Conservation (phyloP, 2,329 filamentous ascomycete species). For the Aspergillus sp. region DNA sequence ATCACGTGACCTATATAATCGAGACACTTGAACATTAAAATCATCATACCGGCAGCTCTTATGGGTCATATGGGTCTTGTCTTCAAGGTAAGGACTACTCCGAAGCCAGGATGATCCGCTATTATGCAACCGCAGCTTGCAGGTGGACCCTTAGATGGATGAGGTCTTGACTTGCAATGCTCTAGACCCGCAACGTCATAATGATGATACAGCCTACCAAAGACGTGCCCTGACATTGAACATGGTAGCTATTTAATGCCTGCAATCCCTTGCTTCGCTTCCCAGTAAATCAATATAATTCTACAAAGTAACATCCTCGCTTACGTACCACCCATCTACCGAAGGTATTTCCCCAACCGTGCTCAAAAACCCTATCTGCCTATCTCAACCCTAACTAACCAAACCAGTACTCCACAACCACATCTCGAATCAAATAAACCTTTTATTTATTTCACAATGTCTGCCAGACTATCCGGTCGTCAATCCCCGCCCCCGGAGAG, state of each 20-base stretch:
- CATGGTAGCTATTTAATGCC: background rate
- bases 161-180: background rate
- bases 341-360: background rate
- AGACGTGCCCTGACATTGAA: background rate
- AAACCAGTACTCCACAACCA: background rate
- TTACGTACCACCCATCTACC: background rate
- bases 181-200: slow-evolving; percentile 11
- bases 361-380: background rate
- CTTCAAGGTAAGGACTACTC: background rate
- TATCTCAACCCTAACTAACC: background rate
- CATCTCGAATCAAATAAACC: background rate
- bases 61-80: background rate
- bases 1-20: slow-evolving; percentile 10
- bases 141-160: background rate
- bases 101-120: background rate
- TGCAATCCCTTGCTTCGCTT: background rate
- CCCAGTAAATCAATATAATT: background rate
- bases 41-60: too few relatives aligned
- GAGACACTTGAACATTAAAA: background rate
- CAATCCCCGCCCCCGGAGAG: slow-evolving; percentile 74
- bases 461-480: slow-evolving; percentile 63
- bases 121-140: background rate
- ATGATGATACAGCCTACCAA: slow-evolving; percentile 3
- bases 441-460: slow-evolving; percentile 46
- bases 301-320: background rate